These are phyloP conservation scores for Harringtonia lauricola DNA, from an alignment of 2,329 filamentous ascomycete genomes.

Conservation along the genomic window DNA sequence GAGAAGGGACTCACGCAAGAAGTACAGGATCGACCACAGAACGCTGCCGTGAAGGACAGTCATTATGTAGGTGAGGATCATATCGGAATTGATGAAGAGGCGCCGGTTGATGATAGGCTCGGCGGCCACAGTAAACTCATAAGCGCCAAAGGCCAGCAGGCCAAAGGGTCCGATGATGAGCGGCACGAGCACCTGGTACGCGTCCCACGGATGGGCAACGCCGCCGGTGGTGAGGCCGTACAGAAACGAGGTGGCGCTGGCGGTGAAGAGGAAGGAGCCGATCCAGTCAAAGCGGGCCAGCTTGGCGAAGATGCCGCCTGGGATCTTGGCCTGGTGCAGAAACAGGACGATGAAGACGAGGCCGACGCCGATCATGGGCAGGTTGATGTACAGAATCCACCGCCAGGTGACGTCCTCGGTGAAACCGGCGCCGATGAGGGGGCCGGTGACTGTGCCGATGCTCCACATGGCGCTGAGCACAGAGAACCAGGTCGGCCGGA, in stretches of 20 bases:
- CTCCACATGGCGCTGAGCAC: conserved; percentile 11
- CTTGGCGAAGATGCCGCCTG: conserved; percentile 19
- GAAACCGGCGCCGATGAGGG: conserved; percentile 15
- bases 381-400: conserved; percentile 32
- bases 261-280: conserved; percentile 31
- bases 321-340: conserved; percentile 25
- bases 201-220: conserved; percentile 28
- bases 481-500: conserved; percentile 15
- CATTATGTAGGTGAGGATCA: conserved; percentile 22
- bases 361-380: conserved; percentile 24
- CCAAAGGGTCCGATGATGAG: conserved; percentile 29
- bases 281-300: conserved; percentile 29
- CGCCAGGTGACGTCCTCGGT: conserved; percentile 15
- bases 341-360: conserved; percentile 11
- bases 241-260: conserved; percentile 26
- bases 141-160: conserved; percentile 15
- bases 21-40: conserved; percentile 44
- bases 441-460: conserved; percentile 14
- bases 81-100: conserved; percentile 30
- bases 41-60: conserved; percentile 48
- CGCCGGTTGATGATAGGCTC: conserved; percentile 27
- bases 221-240: conserved; percentile 33
- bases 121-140: conserved; percentile 9
- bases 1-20: conserved; percentile 23
- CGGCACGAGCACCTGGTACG: conserved; percentile 26